Evolutionary conservation across 2,329 filamentous ascomycete genomes (phyloP), one percentile per base, ranked within the genome.

Genomic region (Colletotrichum gloeosporioides): DNA sequence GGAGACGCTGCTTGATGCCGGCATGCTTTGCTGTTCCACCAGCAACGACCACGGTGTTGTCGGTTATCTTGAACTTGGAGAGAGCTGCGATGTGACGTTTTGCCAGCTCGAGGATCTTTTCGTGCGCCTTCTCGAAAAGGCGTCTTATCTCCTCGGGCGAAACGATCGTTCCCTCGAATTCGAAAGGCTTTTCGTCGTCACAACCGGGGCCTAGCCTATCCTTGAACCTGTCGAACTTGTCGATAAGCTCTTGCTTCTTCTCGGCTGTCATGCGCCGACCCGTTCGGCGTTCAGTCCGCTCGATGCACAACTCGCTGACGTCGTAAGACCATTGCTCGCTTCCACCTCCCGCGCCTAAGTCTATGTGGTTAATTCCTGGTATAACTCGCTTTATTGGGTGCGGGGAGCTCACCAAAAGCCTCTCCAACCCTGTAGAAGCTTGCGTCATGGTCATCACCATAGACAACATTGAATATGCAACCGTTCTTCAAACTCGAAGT

Each of bases 301-400:
- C n/a, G 5, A 13, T 25, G 29, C 61, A 69, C 2, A 63, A 18
- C 7, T 69, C 16, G 39, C 70, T 55, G n/a, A 76, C 53, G 27
- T 73, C 22, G 57, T 55, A 76, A 12, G 66, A 44, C 74, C 74
- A 76, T 9, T 69, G 74, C 36, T 76, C 74, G 31, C 63, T 73
- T 10, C 69, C 70, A 18, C 74, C 74, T 25, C 74, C 70, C 4
- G 64, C 64, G 15, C 70, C 74, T 73, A 39, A 36, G 22, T 22
- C 22, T 22, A 13, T 6, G 22, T 53, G n/a, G 10, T 53, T 4
- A 53, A 13, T 53, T 3, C n/a, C 13, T 22, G 10, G 22, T 22
- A 22, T 10, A 22, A 13, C 5, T 12, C 8, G n/a, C 18, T 53
- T 53, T 3, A 53, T 8, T 53, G 44, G 7, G 10, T 4, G 27